phyloP scores from a whole-genome alignment of 2,329 filamentous ascomycete genomes.

The Cercospora sesami region DNA sequence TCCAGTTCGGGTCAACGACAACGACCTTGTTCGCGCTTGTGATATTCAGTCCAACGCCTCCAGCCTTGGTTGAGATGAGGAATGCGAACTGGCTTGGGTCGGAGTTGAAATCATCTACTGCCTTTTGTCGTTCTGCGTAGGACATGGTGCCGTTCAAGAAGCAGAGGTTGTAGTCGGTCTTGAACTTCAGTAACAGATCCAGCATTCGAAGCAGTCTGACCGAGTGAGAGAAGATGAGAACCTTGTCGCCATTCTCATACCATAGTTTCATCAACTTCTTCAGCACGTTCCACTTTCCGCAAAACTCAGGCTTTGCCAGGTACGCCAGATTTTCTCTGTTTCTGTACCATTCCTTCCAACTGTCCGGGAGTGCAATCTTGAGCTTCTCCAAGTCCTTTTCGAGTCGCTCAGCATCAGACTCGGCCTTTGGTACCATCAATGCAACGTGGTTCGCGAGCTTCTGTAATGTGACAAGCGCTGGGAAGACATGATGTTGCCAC shows the following conservation, averaged over 20 bases:
- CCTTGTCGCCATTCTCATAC: conserved; percentile 88
- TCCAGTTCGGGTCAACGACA: conserved; percentile 97
- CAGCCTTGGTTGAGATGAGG: conserved; percentile 88
- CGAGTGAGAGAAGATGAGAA: conserved; percentile 91
- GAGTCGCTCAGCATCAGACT: conserved; percentile 70
- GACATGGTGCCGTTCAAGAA: conserved; percentile 84
- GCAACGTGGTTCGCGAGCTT: conserved; percentile 93
- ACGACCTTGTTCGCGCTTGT: conserved; percentile 98
- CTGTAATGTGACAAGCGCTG: conserved; percentile 76
- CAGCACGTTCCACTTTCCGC: conserved; percentile 94
- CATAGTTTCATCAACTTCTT: conserved; percentile 85
- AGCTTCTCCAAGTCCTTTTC: conserved; percentile 74
- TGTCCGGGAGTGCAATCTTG: conserved; percentile 69
- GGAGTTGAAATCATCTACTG: conserved; percentile 88
- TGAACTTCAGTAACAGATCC: conserved; percentile 80
- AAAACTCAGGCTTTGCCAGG: conserved; percentile 84
- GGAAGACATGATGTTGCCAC: conserved; percentile 81
- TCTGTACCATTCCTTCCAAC: conserved; percentile 72
- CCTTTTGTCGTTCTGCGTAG: conserved; percentile 75
- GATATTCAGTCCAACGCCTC: conserved; percentile 92
- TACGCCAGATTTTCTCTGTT: conserved; percentile 76
- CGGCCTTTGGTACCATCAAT: conserved; percentile 70
- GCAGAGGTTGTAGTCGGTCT: conserved; percentile 79
- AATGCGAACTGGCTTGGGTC: conserved; percentile 89
- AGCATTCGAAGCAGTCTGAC: conserved; percentile 82